Percentiles rank a stretch among this genome's conserved stretches.
phyloP scores from a whole-genome alignment of 192 early-diverging fungal species.

The Kappamyces sp. region DNA sequence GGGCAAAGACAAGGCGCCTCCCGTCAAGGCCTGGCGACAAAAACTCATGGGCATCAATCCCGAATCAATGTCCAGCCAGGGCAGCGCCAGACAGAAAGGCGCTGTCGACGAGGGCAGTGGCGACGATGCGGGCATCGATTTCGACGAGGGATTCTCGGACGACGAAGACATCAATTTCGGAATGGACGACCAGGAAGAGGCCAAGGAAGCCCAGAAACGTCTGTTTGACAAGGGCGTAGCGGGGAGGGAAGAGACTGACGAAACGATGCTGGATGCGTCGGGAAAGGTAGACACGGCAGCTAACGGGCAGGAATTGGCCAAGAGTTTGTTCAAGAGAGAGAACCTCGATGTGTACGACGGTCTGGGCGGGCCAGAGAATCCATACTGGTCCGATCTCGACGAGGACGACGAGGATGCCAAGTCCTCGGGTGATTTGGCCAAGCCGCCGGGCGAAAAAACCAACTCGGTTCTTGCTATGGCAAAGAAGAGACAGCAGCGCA shows the following conservation, averaged over 20 bases:
- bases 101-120: constrained; percentile 9
- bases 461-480: constrained; percentile 9
- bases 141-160: constrained; percentile 39
- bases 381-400: constrained; percentile 12
- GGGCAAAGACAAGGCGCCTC: constrained; percentile 24
- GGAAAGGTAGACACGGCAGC: constrained; percentile 1
- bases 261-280: no score
- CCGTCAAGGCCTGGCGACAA: no score
- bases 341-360: constrained; percentile 11
- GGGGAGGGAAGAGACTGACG: neutral
- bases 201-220: constrained; percentile 38
- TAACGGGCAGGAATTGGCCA: constrained; percentile 1
- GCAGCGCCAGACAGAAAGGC: neutral
- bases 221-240: constrained; percentile 26
- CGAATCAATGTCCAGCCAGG: neutral
- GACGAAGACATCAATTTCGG: constrained; percentile 47
- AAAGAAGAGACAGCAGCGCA: constrained; percentile 10
- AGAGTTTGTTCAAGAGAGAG: constrained; percentile 13
- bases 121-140: constrained; percentile 35
- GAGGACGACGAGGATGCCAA: constrained; percentile 15
- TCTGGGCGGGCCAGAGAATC: constrained; percentile 6
- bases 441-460: neutral
- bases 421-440: neutral
- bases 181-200: constrained; percentile 47
- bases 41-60: no score